Evolutionary conservation across 176 grass and related monocot species (phyloP).

Genomic region (Musa schizocarpa): DNA sequence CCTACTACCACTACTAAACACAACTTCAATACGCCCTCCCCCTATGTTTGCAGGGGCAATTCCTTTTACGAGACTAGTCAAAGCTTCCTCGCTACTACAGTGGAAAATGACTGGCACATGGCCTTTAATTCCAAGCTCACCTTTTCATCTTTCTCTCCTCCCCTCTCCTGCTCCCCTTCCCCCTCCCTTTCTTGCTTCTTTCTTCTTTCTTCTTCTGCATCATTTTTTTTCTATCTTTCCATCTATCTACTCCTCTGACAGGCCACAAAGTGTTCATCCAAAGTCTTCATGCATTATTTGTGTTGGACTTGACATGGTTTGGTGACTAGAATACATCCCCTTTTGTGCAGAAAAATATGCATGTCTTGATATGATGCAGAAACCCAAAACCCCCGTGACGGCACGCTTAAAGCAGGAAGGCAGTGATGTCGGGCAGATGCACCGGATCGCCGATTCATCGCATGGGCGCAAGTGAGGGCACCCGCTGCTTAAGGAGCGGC

Average conservation of each 20-base stretch:
- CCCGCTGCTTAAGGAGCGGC: neutral
- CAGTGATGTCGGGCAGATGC: neutral
- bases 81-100: conserved; percentile 3
- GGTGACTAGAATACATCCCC: conserved; percentile 10
- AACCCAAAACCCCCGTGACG: neutral
- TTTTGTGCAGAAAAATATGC: neutral
- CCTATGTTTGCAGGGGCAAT: neutral
- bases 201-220: neutral
- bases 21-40: neutral
- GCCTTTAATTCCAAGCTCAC: conserved; percentile 11
- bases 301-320: neutral
- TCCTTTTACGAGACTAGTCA: conserved; percentile 7
- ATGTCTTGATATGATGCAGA: conserved; percentile 7
- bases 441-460: neutral
- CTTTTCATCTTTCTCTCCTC: neutral
- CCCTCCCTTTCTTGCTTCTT: neutral
- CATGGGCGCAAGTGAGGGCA: neutral
- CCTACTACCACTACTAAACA: conserved; percentile 13
- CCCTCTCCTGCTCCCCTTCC: neutral
- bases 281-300: neutral
- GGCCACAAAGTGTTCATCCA: neutral
- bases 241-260: neutral
- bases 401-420: neutral
- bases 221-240: no score
- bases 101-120: conserved; percentile 12